Conservation (phyloP, 805 yeast species). For the Yarrowia phangngaensis region DNA sequence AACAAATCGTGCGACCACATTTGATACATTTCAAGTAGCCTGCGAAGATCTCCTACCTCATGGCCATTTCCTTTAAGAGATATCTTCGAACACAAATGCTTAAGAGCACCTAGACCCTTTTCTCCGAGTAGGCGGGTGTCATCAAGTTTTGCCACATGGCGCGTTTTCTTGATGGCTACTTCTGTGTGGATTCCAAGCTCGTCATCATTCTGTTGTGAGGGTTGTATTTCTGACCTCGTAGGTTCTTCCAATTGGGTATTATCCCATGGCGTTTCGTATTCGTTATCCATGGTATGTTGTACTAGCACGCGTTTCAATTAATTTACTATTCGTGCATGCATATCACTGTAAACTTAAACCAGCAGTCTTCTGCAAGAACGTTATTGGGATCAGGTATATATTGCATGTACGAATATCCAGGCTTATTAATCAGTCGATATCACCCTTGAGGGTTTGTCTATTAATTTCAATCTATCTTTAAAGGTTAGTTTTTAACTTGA, state of each 20-base stretch:
- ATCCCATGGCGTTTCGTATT: slow-evolving; percentile 17
- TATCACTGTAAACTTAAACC: too few relatives aligned
- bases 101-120: slow-evolving; percentile 48
- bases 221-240: not conserved
- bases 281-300: slow-evolving; percentile 10
- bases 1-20: slow-evolving; percentile 71
- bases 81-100: slow-evolving; percentile 44
- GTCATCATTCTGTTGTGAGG: slow-evolving; percentile 8
- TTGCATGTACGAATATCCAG: too few relatives aligned
- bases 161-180: slow-evolving; percentile 36
- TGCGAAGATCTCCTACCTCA: slow-evolving; percentile 49
- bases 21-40: slow-evolving; percentile 57
- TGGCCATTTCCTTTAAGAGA: slow-evolving; percentile 43
- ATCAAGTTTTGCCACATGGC: slow-evolving; percentile 47
- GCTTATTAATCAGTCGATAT: too few relatives aligned
- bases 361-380: too few relatives aligned
- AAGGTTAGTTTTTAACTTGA: too few relatives aligned
- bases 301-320: slow-evolving; percentile 1
- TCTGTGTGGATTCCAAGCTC: slow-evolving; percentile 30
- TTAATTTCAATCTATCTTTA: too few relatives aligned
- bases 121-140: slow-evolving; percentile 49
- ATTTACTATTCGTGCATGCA: too few relatives aligned
- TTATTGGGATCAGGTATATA: too few relatives aligned
- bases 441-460: too few relatives aligned
- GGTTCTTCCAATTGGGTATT: not conserved